Base-by-base conservation (phyloP, 176 grass and related monocot genomes). In the Paspalum notatum region DNA sequence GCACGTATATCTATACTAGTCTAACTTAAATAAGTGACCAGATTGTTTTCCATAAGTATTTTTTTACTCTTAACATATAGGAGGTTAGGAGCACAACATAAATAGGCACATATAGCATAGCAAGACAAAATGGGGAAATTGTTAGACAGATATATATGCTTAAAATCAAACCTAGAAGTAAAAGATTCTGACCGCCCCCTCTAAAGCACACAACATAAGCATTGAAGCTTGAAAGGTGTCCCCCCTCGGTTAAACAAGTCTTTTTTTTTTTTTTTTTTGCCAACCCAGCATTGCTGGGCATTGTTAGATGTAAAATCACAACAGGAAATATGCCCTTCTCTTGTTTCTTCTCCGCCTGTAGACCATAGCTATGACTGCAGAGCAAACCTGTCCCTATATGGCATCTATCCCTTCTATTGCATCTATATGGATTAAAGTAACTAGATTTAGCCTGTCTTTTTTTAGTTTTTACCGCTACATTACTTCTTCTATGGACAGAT, bases 1-100 rank as follows among this genome's bases (percentile, higher is more conserved):
- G n/a, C n/a, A n/a, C n/a, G n/a, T n/a, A n/a, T n/a, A n/a, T n/a
- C n/a, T n/a, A n/a, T n/a, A n/a, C n/a, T n/a, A 32, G 1, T 32
- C 32, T 32, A 71, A 71, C 13, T 27, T 16, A 14, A 71, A 49
- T 50, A 71, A 27, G 46, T 27, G 2, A 9, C 15, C 17, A 51
- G 14, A 79, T 2, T 86, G 7, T 54, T 62, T 72, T 80, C 59
- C 40, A 41, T 15, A 59, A 80, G 70, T 25, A 16, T 59, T 77
- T 54, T 77, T 25, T 27, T 18, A 37, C 68, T 82, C 56, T 38
- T 80, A 55, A 63, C 20, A 48, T 80, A 74, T 80, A 74, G 44
- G n/a, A n/a, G n/a, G n/a, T n/a, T n/a, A n/a, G n/a, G 16, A 71
- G 13, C 62, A 8, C 50, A 62, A 53, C 22, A 75, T 78, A 80